Conservation (phyloP, 768 basidiomycete genomes). For the Agrocybe pediades region DNA sequence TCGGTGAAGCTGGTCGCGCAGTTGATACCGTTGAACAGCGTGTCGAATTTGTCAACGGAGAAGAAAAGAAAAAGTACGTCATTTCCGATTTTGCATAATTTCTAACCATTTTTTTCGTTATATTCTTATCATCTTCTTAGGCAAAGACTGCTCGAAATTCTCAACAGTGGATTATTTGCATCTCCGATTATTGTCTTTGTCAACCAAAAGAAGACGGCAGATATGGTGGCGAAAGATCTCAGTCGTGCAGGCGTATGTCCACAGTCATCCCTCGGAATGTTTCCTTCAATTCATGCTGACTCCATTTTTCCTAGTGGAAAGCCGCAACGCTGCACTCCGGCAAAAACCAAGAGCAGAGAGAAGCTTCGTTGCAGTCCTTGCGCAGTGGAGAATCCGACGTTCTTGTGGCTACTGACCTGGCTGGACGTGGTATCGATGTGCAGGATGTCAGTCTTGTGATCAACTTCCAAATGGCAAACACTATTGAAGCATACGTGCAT, state of each 20-base stretch:
- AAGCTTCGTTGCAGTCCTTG: conserved; percentile 85
- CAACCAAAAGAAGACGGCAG: conserved; percentile 99
- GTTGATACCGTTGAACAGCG: conserved; percentile 98
- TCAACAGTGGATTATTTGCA: conserved; percentile 80
- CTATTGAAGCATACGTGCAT: conserved; percentile 97
- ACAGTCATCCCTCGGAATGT: conserved; percentile 19
- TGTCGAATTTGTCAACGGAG: conserved; percentile 89
- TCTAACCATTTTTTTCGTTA: conserved; percentile 8
- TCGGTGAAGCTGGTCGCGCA: conserved; percentile 96
- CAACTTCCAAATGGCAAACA: conserved; percentile 97
- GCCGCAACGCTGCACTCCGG: conserved; percentile 94
- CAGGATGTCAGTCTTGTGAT: conserved; percentile 94
- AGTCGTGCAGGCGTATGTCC: conserved; percentile 78
- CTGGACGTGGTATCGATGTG: conserved; percentile 98
- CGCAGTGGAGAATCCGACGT: conserved; percentile 86
- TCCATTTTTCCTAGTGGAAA: conserved; percentile 62
- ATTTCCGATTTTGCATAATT: background rate
- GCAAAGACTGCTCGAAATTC: conserved; percentile 84
- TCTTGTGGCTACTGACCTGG: conserved; percentile 95
- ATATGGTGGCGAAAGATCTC: conserved; percentile 95
- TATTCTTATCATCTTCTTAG: conserved; percentile 41
- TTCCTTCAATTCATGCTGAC: conserved; percentile 5
- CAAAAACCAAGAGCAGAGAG: conserved; percentile 97
- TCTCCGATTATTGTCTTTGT: conserved; percentile 98
- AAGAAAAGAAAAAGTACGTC: conserved; percentile 95